These are phyloP conservation scores for Trichocladium uniseriatum DNA, from an alignment of 495 filamentous ascomycete genomes.

Conservation along the genomic window DNA sequence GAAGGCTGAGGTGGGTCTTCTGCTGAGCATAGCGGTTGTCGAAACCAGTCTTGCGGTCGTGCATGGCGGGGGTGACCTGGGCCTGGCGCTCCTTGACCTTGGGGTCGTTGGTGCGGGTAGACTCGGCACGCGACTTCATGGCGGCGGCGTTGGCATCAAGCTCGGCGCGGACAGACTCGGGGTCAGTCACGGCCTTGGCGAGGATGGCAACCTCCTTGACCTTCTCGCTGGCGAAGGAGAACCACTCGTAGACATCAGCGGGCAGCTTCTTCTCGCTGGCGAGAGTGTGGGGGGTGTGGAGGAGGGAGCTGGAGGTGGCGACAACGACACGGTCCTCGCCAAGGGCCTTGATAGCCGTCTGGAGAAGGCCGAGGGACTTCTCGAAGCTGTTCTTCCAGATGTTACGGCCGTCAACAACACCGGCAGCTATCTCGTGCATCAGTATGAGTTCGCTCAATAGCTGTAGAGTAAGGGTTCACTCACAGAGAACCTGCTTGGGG, in stretches of 20 bases:
- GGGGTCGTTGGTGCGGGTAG: conserved; percentile 91
- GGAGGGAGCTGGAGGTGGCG: conserved; percentile 89
- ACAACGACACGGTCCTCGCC: conserved; percentile 95
- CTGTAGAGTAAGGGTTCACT: not conserved
- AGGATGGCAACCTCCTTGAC: conserved; percentile 80
- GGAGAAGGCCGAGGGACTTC: conserved; percentile 76
- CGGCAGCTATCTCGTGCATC: conserved; percentile 42
- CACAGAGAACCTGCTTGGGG: conserved; percentile 69
- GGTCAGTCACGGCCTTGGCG: conserved; percentile 89
- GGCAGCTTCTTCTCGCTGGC: conserved; percentile 95
- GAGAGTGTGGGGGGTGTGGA: conserved; percentile 96
- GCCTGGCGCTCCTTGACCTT: conserved; percentile 90
- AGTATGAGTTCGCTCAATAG: not conserved
- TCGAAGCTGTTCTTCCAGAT: conserved; percentile 99
- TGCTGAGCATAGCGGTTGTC: conserved; percentile 72
- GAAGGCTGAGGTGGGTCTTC: conserved; percentile 79
- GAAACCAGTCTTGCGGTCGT: conserved; percentile 88
- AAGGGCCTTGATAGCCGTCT: conserved; percentile 83
- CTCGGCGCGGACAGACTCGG: conserved; percentile 71
- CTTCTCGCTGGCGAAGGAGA: conserved; percentile 97
- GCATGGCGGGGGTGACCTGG: conserved; percentile 70
- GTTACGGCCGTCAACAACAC: conserved; percentile 97
- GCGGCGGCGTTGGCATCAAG: conserved; percentile 93
- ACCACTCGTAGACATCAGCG: conserved; percentile 89
- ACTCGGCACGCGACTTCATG: conserved; percentile 76